Conservation (phyloP, 1,284 basidiomycete species). For the Ustilago esculenta region DNA sequence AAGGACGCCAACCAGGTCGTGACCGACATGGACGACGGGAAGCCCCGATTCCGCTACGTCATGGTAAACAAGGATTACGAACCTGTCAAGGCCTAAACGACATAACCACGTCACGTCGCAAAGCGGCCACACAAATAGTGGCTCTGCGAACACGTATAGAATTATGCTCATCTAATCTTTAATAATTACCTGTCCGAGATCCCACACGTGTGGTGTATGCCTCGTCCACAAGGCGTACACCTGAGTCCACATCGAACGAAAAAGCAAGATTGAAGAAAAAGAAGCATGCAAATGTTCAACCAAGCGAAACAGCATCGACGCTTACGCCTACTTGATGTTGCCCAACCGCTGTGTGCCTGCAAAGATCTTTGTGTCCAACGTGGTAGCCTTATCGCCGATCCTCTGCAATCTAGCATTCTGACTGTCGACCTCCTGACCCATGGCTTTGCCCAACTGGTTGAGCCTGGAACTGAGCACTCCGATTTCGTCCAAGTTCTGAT, state of each 20-base stretch:
- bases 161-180: too few relatives aligned
- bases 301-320: too few relatives aligned
- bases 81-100: slow-evolving; percentile 33
- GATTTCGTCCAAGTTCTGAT: slow-evolving; percentile 91
- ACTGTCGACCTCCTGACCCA: slow-evolving; percentile 72
- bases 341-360: slow-evolving; percentile 62
- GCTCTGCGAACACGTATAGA: too few relatives aligned
- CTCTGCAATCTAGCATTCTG: slow-evolving; percentile 62
- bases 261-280: not conserved
- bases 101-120: too few relatives aligned
- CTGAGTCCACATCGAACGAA: not conserved
- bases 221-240: too few relatives aligned
- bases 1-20: slow-evolving; percentile 56
- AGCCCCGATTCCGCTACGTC: slow-evolving; percentile 69
- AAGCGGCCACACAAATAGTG: too few relatives aligned
- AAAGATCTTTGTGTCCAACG: slow-evolving; percentile 63
- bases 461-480: slow-evolving; percentile 81
- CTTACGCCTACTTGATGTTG: slow-evolving; percentile 47
- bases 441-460: slow-evolving; percentile 83
- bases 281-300: not conserved
- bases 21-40: slow-evolving; percentile 52
- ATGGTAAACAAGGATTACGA: slow-evolving; percentile 68
- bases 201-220: too few relatives aligned
- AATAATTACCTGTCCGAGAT: too few relatives aligned
- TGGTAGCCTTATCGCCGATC: slow-evolving; percentile 62